phyloP scores from a whole-genome alignment of 306 rosid genomes.

The Vicia sativa region DNA sequence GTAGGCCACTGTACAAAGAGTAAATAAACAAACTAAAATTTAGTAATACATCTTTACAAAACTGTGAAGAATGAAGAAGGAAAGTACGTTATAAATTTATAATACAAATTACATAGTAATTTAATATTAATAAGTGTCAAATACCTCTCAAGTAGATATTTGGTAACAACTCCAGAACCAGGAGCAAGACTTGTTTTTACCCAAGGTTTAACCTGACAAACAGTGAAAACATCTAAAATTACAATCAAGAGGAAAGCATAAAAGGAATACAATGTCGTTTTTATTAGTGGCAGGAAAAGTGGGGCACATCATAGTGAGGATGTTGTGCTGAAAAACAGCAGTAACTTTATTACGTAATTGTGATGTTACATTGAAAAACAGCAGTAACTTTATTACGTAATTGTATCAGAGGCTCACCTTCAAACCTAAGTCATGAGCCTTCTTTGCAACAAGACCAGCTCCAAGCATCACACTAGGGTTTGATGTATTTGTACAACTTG shows the following conservation, averaged over 20 bases:
- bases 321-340: conserved; percentile 11
- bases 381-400: conserved; percentile 5
- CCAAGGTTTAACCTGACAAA: conserved; percentile 94
- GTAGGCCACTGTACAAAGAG: conserved; percentile 76
- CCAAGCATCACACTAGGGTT: conserved; percentile 99
- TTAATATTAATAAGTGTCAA: conserved; percentile 11
- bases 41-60: conserved; percentile 23
- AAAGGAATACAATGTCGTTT: conserved; percentile 20
- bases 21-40: conserved; percentile 25
- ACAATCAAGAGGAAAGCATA: conserved; percentile 16
- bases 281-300: conserved; percentile 5
- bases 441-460: conserved; percentile 94
- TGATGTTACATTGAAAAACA: conserved; percentile 16
- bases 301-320: conserved; percentile 7
- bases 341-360: background rate
- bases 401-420: conserved; percentile 55
- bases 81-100: background rate
- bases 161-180: conserved; percentile 93
- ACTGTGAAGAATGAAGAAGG: conserved; percentile 25
- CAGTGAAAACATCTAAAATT: conserved; percentile 20
- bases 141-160: conserved; percentile 84
- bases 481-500: conserved; percentile 98
- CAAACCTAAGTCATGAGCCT: conserved; percentile 85
- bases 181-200: conserved; percentile 99
- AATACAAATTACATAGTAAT: conserved; percentile 27